Evolutionary conservation across 805 yeast species (phyloP).

Genomic region (Zygosaccharomyces pseudorouxii): DNA sequence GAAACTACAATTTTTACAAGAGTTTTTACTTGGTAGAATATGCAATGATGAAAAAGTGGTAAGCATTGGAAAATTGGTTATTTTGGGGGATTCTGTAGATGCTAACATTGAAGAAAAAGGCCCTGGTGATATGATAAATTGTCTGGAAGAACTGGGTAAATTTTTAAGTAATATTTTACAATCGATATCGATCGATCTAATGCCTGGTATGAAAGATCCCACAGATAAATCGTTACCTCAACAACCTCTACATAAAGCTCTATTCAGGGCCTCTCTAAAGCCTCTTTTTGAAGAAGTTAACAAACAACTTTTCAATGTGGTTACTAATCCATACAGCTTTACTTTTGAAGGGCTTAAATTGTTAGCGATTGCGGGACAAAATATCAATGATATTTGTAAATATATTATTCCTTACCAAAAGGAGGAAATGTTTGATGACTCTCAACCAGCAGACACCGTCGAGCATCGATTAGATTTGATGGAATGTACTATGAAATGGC

Average conservation of each 20-base stretch:
- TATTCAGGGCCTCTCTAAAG: conserved; percentile 47
- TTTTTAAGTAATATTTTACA: conserved; percentile 53
- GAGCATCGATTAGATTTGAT: conserved; percentile 48
- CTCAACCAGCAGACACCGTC: conserved; percentile 19
- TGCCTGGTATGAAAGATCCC: conserved; percentile 88
- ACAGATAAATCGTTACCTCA: conserved; percentile 84
- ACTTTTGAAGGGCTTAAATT: conserved; percentile 52
- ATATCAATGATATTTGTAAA: conserved; percentile 68
- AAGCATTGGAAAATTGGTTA: conserved; percentile 47
- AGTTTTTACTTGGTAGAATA: conserved; percentile 69
- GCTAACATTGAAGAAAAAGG: conserved; percentile 38
- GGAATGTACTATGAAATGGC: conserved; percentile 73
- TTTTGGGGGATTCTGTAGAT: conserved; percentile 69
- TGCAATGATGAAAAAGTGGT: conserved; percentile 34
- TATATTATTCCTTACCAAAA: conserved; percentile 48
- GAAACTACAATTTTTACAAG: conserved; percentile 55
- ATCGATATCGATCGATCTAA: conserved; percentile 62
- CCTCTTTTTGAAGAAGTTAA: conserved; percentile 38
- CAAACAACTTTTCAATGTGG: conserved; percentile 38
- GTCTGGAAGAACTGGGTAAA: conserved; percentile 53
- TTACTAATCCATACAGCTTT: conserved; percentile 74
- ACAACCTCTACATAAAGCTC: conserved; percentile 77
- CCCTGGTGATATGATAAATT: conserved; percentile 50
- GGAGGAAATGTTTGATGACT: conserved; percentile 24
- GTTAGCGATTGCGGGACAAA: conserved; percentile 81